Evolutionary conservation across 2,329 filamentous ascomycete genomes (phyloP).

Genomic region (Boeremia lycopersici): DNA sequence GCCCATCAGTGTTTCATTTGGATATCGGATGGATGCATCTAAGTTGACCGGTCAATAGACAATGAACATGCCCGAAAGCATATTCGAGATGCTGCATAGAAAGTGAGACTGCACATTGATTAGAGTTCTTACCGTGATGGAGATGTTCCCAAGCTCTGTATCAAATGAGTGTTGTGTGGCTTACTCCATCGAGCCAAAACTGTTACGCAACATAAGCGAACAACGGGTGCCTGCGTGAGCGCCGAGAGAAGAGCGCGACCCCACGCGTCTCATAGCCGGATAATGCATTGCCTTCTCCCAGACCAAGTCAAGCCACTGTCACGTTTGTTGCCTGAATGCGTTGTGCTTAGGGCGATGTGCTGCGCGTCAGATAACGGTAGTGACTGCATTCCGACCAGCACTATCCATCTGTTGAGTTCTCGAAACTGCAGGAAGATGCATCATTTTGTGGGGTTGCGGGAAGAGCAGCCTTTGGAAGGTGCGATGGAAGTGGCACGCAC

Average conservation of each 20-base stretch:
- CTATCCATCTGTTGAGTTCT: neutral
- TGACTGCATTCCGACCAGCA: neutral
- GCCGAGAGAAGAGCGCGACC: slow-evolving; percentile 2
- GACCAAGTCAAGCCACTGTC: neutral
- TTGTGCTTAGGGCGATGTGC: neutral
- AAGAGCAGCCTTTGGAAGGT: slow-evolving; percentile 5
- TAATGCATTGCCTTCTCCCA: neutral
- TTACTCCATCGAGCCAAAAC: neutral
- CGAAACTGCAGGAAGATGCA: neutral
- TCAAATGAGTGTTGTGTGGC: neutral
- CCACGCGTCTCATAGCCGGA: neutral
- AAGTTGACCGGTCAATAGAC: slow-evolving; percentile 1
- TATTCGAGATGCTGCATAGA: neutral
- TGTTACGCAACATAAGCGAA: neutral
- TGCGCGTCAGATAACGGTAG: neutral
- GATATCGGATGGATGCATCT: neutral
- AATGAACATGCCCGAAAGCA: neutral
- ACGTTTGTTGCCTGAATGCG: neutral
- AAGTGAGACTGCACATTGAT: neutral
- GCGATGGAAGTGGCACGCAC: neutral
- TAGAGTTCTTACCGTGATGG: neutral
- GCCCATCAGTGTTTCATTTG: slow-evolving; percentile 3
- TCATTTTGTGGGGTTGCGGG: slow-evolving; percentile 2
- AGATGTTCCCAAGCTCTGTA: neutral
- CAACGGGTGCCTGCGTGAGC: slow-evolving; percentile 5